Evolutionary conservation across 2,329 filamentous ascomycete genomes (phyloP).

Genomic region (Aschersonia sp.): DNA sequence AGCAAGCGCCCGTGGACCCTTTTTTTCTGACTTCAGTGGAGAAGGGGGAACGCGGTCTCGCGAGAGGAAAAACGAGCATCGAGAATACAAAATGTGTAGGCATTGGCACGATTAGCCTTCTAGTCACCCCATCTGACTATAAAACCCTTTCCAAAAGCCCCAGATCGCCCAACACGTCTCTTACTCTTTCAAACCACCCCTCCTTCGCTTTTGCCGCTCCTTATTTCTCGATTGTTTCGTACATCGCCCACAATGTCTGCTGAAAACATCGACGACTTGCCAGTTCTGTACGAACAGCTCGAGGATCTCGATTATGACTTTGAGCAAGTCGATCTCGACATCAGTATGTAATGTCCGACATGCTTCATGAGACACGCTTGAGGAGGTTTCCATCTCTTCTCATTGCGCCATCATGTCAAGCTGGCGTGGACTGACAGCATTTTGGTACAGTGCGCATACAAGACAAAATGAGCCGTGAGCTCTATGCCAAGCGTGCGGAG

Average conservation of each 20-base stretch:
- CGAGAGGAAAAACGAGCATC: too few species aligned
- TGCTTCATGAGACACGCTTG: neutral
- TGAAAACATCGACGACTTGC: conserved; percentile 18
- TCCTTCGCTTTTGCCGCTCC: too few species aligned
- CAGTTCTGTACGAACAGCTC: conserved; percentile 61
- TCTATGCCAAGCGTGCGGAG: conserved; percentile 64
- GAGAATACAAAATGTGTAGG: too few species aligned
- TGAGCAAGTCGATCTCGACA: conserved; percentile 67
- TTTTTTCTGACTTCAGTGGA: too few species aligned
- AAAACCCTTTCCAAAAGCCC: neutral
- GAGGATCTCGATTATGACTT: conserved; percentile 72
- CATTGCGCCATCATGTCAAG: neutral
- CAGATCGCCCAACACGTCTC: neutral
- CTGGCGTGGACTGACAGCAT: neutral
- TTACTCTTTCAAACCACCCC: neutral
- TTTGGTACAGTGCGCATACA: conserved; percentile 52
- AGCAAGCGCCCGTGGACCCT: too few species aligned
- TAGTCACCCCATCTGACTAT: neutral
- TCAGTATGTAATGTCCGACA: conserved; percentile 55
- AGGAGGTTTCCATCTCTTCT: conserved; percentile 6
- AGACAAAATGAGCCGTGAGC: conserved; percentile 48
- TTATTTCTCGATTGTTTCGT: neutral
- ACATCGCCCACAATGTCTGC: conserved; percentile 14
- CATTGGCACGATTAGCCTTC: too few species aligned
- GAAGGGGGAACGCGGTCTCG: too few species aligned